Evolutionary conservation across 163 green algal genomes (phyloP).

Genomic region (Coccomyxa subellipsoidea): DNA sequence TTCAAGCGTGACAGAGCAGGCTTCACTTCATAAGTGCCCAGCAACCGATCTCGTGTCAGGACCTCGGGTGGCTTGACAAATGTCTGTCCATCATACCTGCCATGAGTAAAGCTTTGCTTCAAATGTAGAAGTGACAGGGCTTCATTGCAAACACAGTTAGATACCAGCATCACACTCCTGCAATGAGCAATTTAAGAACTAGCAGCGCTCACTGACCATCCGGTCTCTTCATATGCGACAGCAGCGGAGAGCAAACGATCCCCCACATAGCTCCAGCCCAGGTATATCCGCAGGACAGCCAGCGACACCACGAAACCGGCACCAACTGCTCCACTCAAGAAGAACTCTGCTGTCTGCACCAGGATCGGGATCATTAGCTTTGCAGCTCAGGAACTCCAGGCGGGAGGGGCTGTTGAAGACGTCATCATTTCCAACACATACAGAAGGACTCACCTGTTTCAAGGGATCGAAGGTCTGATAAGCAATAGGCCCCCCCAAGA

Average conservation of each 20-base stretch:
- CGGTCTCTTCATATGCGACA: conserved; percentile 78
- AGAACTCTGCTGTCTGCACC: conserved; percentile 69
- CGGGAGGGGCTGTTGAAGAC: too few species aligned
- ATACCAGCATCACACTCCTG: not conserved
- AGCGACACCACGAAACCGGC: conserved; percentile 45
- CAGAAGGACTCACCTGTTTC: conserved; percentile 40
- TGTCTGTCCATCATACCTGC: conserved; percentile 83
- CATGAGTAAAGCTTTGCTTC: not conserved
- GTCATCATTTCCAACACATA: not conserved
- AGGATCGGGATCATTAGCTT: not conserved
- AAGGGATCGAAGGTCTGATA: conserved; percentile 79
- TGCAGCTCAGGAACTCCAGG: too few species aligned
- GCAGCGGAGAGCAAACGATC: conserved; percentile 66
- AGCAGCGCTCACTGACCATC: conserved; percentile 47
- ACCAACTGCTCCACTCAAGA: conserved; percentile 58
- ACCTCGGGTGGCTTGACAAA: conserved; percentile 81
- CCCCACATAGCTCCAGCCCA: conserved; percentile 74
- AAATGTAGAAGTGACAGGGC: too few species aligned
- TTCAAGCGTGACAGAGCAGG: conserved; percentile 47
- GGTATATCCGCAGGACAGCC: conserved; percentile 61
- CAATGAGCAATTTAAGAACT: too few species aligned
- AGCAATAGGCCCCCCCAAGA: conserved; percentile 72
- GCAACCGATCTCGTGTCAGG: conserved; percentile 69
- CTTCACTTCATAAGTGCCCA: conserved; percentile 64
- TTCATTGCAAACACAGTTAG: too few species aligned